Evolutionary conservation across 1,284 basidiomycete species (phyloP).

Genomic region (Heterobasidion annosum): DNA sequence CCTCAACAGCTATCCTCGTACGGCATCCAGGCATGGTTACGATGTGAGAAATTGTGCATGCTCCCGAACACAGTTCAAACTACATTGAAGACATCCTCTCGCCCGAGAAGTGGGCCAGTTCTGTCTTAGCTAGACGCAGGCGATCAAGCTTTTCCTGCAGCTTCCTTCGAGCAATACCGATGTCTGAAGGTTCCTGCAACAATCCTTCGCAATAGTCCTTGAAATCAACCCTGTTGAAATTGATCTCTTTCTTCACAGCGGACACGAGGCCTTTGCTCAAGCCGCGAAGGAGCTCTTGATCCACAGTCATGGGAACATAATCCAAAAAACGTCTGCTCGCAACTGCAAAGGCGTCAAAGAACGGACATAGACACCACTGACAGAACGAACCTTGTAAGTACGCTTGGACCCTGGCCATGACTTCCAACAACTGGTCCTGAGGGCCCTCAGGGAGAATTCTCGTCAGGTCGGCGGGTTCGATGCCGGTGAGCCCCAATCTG

Average conservation of each 20-base stretch:
- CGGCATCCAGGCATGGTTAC: not conserved
- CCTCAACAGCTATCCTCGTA: not conserved
- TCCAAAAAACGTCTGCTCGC: conserved; percentile 7
- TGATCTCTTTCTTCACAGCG: conserved; percentile 1
- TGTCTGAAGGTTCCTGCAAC: conserved; percentile 4
- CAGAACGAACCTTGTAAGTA: conserved; percentile 8
- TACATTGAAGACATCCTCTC: not conserved
- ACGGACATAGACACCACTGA: not conserved
- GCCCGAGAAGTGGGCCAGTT: not conserved
- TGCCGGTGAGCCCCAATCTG: conserved; percentile 1
- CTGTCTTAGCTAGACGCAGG: conserved; percentile 1
- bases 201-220: conserved; percentile 3
- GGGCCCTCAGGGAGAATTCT: conserved; percentile 1
- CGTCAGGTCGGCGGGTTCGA: not conserved
- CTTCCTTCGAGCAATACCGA: not conserved
- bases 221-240: not conserved
- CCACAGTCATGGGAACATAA: conserved; percentile 8
- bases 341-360: conserved; percentile 3
- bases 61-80: not conserved
- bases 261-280: not conserved
- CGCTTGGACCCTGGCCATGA: conserved; percentile 8
- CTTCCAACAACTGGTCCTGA: conserved; percentile 5
- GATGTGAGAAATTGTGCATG: not conserved
- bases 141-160: conserved; percentile 3
- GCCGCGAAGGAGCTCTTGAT: conserved; percentile 7